These are phyloP conservation scores for Rubus parviflorus DNA, from an alignment of 306 rosid species.

Conservation along the genomic window DNA sequence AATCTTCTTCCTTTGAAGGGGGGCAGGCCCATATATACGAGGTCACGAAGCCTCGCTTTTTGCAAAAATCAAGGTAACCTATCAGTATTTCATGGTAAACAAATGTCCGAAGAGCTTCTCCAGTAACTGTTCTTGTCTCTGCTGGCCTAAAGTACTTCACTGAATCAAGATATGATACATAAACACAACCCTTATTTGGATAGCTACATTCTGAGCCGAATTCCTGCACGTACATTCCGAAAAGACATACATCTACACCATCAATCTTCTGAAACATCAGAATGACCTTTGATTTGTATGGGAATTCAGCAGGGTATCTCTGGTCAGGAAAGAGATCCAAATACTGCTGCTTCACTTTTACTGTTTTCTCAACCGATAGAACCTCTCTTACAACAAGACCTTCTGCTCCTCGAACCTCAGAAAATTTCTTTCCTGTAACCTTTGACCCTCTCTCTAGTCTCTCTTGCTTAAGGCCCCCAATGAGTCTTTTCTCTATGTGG, in stretches of 20 bases:
- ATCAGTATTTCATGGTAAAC: constrained; percentile 74
- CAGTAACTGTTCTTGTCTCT: constrained; percentile 25
- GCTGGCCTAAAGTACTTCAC: constrained; percentile 61
- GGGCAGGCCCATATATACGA: constrained; percentile 71
- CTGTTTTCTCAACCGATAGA: constrained; percentile 41
- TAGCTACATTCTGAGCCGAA: constrained; percentile 60
- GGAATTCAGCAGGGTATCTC: constrained; percentile 56
- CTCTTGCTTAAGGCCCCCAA: constrained; percentile 41
- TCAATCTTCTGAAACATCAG: constrained; percentile 72
- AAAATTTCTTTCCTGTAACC: constrained; percentile 27
- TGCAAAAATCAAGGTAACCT: constrained; percentile 70
- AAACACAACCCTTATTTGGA: constrained; percentile 55
- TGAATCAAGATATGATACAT: constrained; percentile 68
- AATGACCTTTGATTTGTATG: constrained; percentile 53
- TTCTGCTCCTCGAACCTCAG: constrained; percentile 52
- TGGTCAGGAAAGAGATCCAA: constrained; percentile 39
- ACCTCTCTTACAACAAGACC: constrained; percentile 57
- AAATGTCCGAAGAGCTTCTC: constrained; percentile 70
- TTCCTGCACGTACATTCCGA: constrained; percentile 62
- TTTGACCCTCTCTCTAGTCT: constrained; percentile 30
- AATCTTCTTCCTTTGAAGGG: constrained; percentile 59
- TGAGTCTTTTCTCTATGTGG: constrained; percentile 58
- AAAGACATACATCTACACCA: constrained; percentile 68
- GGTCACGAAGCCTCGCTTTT: constrained; percentile 56
- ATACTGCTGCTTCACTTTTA: constrained; percentile 52